These are phyloP conservation scores for Dovyalis caffra DNA, from an alignment of 345 rosid species.

Conservation along the genomic window DNA sequence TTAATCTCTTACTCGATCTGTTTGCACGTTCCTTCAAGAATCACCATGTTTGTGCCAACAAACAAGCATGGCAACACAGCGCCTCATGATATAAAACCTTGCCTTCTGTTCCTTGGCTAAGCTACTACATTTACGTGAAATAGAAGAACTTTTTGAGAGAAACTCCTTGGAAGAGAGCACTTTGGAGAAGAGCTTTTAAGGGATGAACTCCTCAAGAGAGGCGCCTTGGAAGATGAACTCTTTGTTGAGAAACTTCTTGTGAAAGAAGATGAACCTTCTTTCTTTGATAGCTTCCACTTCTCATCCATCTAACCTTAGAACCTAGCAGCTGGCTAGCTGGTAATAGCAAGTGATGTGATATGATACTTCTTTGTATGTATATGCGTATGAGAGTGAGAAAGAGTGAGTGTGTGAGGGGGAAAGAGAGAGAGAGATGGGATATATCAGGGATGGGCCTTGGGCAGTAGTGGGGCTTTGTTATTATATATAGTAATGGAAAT, in stretches of 20 bases:
- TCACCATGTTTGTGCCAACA: conserved; percentile 98
- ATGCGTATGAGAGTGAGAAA: background rate
- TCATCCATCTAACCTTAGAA: conserved; percentile 57
- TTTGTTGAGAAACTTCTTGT: conserved; percentile 71
- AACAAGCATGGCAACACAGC: conserved; percentile 98
- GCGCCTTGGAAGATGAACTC: conserved; percentile 60
- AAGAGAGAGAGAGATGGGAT: background rate
- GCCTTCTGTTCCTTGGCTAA: conserved; percentile 97
- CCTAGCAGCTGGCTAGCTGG: background rate
- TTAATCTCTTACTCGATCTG: background rate
- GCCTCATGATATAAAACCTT: conserved; percentile 90
- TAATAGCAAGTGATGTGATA: background rate
- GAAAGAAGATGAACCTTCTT: conserved; percentile 45
- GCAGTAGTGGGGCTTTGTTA: conserved; percentile 17
- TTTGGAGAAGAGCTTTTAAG: conserved; percentile 52
- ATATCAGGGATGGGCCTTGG: conserved; percentile 19
- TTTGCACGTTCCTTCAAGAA: conserved; percentile 34
- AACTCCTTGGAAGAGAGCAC: conserved; percentile 43
- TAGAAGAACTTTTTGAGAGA: conserved; percentile 55
- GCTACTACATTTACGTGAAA: conserved; percentile 72
- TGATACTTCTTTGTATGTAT: background rate
- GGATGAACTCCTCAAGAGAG: conserved; percentile 58
- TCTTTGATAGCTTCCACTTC: conserved; percentile 67
- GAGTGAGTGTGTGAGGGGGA: background rate
- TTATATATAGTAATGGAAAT: conserved; percentile 18